phyloP scores from a whole-genome alignment of 768 basidiomycete species.

The Psilocybe sp. region DNA sequence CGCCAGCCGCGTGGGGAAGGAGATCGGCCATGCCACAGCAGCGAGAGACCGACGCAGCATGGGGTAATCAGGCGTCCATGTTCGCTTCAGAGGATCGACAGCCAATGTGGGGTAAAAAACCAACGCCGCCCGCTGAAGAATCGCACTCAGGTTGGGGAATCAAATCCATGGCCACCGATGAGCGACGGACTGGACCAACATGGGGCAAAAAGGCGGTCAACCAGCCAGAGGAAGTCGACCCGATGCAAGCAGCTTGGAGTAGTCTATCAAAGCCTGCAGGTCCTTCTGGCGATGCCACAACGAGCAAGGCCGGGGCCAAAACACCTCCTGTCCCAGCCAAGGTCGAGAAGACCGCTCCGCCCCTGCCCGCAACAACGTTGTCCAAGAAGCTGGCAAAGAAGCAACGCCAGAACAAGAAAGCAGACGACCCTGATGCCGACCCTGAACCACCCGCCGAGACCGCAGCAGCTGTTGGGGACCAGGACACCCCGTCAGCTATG shows the following conservation, averaged over 20 bases:
- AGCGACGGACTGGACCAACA: not conserved
- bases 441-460: slow-evolving; percentile 8
- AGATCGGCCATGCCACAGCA: not conserved
- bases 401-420: slow-evolving; percentile 24
- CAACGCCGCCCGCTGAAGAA: slow-evolving; percentile 2
- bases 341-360: slow-evolving; percentile 8
- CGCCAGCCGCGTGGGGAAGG: not conserved
- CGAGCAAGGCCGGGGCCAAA: slow-evolving; percentile 1
- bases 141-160: not conserved
- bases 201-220: not conserved
- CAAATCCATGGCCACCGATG: too few relatives aligned
- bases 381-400: slow-evolving; percentile 30
- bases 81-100: slow-evolving; percentile 1
- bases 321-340: not conserved
- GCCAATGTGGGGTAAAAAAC: slow-evolving; percentile 3
- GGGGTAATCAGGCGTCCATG: too few relatives aligned
- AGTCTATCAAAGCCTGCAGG: not conserved
- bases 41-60: not conserved
- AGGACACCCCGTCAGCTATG: slow-evolving; percentile 6
- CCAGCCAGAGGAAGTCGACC: not conserved
- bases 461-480: slow-evolving; percentile 12
- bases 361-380: slow-evolving; percentile 7
- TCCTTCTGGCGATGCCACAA: not conserved
- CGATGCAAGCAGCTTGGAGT: not conserved
- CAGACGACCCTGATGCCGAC: slow-evolving; percentile 4